Evolutionary conservation across 352 stramenopile species (phyloP).

Genomic region (Pythium vanterpoolii): DNA sequence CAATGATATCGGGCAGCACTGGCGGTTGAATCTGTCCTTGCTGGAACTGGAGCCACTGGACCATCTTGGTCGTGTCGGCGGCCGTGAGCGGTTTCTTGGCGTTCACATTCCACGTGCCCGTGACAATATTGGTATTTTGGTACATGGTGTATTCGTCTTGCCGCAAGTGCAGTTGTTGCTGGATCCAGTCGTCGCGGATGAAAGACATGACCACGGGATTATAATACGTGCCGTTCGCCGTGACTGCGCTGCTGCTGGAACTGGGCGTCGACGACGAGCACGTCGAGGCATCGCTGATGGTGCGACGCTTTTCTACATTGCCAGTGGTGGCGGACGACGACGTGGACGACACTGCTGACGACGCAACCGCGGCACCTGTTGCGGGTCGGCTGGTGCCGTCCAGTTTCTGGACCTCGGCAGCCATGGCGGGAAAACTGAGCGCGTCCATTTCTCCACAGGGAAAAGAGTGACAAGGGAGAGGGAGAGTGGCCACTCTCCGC

Average conservation of each 20-base stretch:
- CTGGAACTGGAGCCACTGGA: conserved; percentile 65
- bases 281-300: conserved; percentile 11
- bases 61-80: conserved; percentile 44
- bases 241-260: conserved; percentile 2
- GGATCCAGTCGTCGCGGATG: conserved; percentile 87
- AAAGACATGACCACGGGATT: conserved; percentile 83
- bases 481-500: not conserved
- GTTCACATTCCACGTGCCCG: conserved; percentile 99
- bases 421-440: conserved; percentile 20
- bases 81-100: conserved; percentile 95
- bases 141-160: conserved; percentile 67
- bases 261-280: conserved; percentile 1
- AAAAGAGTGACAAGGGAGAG: not conserved
- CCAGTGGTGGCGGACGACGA: not conserved
- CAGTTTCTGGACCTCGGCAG: conserved; percentile 24
- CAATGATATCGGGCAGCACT: conserved; percentile 55
- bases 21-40: not conserved
- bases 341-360: not conserved
- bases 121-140: conserved; percentile 53
- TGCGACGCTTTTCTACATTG: conserved; percentile 6
- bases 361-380: not conserved
- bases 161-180: conserved; percentile 64
- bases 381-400: not conserved
- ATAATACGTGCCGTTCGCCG: conserved; percentile 60
- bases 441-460: conserved; percentile 15